Base-by-base conservation (phyloP, 108 stramenopile species). In the Fragilariopsis cylindrus region DNA sequence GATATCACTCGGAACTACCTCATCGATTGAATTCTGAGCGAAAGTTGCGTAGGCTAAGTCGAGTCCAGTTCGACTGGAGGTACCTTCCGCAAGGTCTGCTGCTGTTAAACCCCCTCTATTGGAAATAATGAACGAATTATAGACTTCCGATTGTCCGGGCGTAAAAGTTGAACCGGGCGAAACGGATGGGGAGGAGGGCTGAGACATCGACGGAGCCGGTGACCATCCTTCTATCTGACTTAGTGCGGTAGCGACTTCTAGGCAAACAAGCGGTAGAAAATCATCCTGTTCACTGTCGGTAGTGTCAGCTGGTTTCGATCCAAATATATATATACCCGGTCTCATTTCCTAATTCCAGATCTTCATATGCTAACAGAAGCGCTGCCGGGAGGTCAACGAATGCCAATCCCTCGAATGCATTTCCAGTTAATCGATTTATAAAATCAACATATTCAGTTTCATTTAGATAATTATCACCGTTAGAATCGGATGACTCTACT, bases 101-200 rank as follows among this genome's bases (percentile, higher is more conserved):
- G 79, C 79, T 44, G 47, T 16, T 3, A 81, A 48, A 44, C 75
- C 73, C 7, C 16, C 16, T 9, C 40, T 46, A 54, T 81, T 81
- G 41, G 70, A 55, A 47, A 85, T 54, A 19, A 81, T 65, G 56
- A 81, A 85, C 21, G 80, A 58, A 74, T 74, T 81, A 71, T 69
- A 85, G 11, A 72, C 70, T 71, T 81, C 80, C 21, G 64, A 39
- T 8, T 65, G 4, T 11, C 80, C 80, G 3, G 69, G 69, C 8
- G 75, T 30, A n/a, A 72, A 54, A 18, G 71, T 68, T 50, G 78
- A 41, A 41, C 73, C 3, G 48, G 67, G 41, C n/a, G 75, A 21
- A 52, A 49, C 47, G n/a, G 62, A 43, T 43, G 62, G 60, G 3
- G 54, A 7, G 41, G 76, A 62, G 19, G 60, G 54, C 3, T 21